phyloP scores from a whole-genome alignment of 2,329 filamentous ascomycete genomes.

The Fusarium sp. region DNA sequence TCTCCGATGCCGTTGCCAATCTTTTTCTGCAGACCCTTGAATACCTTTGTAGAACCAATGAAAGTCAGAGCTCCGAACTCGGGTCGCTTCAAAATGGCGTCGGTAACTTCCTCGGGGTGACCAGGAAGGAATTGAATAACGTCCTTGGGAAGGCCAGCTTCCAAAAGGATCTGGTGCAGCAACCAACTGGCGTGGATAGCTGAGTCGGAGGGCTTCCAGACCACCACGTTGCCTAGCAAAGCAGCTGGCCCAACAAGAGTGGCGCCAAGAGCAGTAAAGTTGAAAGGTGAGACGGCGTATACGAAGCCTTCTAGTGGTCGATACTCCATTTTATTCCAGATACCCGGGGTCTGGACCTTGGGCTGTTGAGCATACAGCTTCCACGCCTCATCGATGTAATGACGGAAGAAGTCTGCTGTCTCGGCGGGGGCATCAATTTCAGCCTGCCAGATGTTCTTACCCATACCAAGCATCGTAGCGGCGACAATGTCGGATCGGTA shows the following conservation, averaged over 20 bases:
- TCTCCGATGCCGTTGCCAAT: slow-evolving; percentile 54
- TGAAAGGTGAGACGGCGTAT: slow-evolving; percentile 60
- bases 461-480: slow-evolving; percentile 40
- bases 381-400: slow-evolving; percentile 40
- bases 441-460: slow-evolving; percentile 43
- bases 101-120: slow-evolving; percentile 55
- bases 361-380: slow-evolving; percentile 35
- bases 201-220: slow-evolving; percentile 59
- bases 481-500: slow-evolving; percentile 40
- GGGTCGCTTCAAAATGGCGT: slow-evolving; percentile 52
- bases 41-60: slow-evolving; percentile 58
- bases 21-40: slow-evolving; percentile 52
- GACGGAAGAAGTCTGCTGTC: slow-evolving; percentile 56
- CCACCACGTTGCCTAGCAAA: slow-evolving; percentile 58
- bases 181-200: slow-evolving; percentile 54
- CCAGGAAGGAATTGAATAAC: slow-evolving; percentile 59
- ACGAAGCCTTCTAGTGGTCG: slow-evolving; percentile 60
- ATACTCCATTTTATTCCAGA: slow-evolving; percentile 51
- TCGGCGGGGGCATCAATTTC: slow-evolving; percentile 39
- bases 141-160: slow-evolving; percentile 57
- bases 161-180: slow-evolving; percentile 57
- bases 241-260: slow-evolving; percentile 55
- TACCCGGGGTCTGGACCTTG: slow-evolving; percentile 7
- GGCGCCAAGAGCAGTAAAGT: slow-evolving; percentile 60
- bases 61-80: slow-evolving; percentile 58